phyloP scores from a whole-genome alignment of 257 asterid species.

The Solanum tacnaense region DNA sequence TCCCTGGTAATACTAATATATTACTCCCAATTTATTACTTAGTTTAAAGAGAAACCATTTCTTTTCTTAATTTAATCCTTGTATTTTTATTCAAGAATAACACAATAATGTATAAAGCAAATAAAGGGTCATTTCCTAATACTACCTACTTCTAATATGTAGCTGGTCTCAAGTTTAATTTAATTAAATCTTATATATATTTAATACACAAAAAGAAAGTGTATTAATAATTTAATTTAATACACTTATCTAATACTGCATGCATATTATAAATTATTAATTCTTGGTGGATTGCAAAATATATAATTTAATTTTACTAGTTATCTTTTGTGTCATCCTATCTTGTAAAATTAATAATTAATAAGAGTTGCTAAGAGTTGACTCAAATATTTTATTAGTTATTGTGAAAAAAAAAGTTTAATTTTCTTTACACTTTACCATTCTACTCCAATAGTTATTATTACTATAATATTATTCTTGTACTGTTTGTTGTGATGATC shows the following conservation, averaged over 20 bases:
- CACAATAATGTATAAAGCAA: background rate
- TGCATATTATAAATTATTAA: background rate
- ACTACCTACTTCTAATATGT: constrained; percentile 4
- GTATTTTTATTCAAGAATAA: background rate
- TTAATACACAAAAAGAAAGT: constrained; percentile 2
- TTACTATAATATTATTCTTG: background rate
- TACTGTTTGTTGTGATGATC: background rate
- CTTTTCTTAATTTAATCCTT: background rate
- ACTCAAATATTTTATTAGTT: constrained; percentile 14
- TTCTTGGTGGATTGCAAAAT: background rate
- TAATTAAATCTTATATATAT: background rate
- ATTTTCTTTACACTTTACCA: background rate
- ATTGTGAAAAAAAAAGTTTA: background rate
- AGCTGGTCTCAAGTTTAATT: background rate
- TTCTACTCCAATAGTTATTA: background rate
- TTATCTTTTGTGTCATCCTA: background rate
- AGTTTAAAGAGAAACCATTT: background rate
- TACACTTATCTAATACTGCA: background rate
- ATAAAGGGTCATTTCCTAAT: constrained; percentile 5
- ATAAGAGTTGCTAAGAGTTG: constrained; percentile 16
- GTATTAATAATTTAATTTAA: background rate
- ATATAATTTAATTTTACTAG: background rate
- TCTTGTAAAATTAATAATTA: background rate
- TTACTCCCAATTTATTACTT: background rate
- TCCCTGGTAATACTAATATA: background rate